Evolutionary conservation across 2,329 filamentous ascomycete genomes (phyloP).

Genomic region (Byssochlamys sp.): DNA sequence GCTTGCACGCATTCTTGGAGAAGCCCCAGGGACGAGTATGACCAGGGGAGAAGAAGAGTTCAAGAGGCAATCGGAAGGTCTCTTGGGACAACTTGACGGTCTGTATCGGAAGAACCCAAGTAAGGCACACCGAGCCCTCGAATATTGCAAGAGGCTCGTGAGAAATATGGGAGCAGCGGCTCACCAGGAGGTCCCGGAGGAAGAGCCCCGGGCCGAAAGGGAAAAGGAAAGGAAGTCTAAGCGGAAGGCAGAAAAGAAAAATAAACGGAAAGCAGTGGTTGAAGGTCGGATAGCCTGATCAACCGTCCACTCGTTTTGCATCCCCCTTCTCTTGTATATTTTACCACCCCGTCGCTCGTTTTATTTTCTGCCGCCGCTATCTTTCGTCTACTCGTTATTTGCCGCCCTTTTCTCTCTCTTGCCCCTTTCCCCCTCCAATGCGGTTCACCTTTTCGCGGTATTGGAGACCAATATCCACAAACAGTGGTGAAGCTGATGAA

Average conservation of each 20-base stretch:
- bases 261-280: background rate
- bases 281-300: background rate
- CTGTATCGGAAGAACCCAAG: background rate
- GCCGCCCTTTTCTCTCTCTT: background rate
- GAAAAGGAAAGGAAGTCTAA: background rate
- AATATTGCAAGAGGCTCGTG: background rate
- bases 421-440: background rate
- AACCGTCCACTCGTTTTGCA: background rate
- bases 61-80: background rate
- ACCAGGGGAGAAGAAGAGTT: background rate
- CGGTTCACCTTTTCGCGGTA: background rate
- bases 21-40: background rate
- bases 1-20: background rate
- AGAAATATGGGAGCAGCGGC: background rate
- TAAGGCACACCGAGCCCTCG: background rate
- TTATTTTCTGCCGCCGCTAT: background rate
- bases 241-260: background rate
- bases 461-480: background rate
- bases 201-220: no score
- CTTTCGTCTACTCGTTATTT: background rate
- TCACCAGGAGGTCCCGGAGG: no score
- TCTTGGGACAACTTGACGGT: background rate
- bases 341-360: background rate
- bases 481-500: background rate
- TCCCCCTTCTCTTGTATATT: background rate